Conservation (phyloP, 345 rosid genomes). For the Eucalyptus regnans region DNA sequence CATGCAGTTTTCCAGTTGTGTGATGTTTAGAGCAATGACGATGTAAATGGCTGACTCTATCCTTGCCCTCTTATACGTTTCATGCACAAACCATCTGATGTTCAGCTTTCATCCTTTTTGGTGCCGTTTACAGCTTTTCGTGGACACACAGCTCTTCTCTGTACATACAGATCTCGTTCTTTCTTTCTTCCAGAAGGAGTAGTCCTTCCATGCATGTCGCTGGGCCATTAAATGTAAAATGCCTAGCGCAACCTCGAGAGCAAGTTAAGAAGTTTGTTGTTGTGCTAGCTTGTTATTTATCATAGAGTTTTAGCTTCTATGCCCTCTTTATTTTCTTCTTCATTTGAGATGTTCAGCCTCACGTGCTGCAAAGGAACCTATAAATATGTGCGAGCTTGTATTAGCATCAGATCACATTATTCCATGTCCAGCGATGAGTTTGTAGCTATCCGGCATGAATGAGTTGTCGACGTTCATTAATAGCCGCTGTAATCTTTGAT, state of each 20-base stretch:
- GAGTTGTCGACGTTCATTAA: background rate
- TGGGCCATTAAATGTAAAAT: background rate
- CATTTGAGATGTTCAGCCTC: background rate
- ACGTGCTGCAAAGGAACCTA: background rate
- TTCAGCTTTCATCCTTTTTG: background rate
- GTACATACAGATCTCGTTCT: slow-evolving; percentile 93
- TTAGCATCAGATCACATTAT: background rate
- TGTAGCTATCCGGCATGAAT: background rate
- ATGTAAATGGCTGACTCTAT: background rate
- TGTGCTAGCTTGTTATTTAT: background rate
- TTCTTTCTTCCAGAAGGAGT: slow-evolving; percentile 88
- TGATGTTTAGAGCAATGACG: background rate
- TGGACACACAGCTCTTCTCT: slow-evolving; percentile 95
- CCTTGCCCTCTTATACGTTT: background rate
- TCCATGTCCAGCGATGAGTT: background rate
- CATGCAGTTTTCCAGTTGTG: background rate
- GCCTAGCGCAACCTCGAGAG: background rate
- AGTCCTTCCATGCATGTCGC: slow-evolving; percentile 1
- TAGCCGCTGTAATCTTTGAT: background rate
- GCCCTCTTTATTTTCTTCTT: background rate
- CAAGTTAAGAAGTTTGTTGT: background rate
- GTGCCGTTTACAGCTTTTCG: slow-evolving; percentile 35
- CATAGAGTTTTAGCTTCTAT: background rate
- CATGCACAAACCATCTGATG: background rate
- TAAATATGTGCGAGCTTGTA: background rate